A percentile compares a stretch with the other conserved stretches of the same genome.
phyloP scores from a whole-genome alignment of 148 eudicot genomes.

The Polygonum maritimum region DNA sequence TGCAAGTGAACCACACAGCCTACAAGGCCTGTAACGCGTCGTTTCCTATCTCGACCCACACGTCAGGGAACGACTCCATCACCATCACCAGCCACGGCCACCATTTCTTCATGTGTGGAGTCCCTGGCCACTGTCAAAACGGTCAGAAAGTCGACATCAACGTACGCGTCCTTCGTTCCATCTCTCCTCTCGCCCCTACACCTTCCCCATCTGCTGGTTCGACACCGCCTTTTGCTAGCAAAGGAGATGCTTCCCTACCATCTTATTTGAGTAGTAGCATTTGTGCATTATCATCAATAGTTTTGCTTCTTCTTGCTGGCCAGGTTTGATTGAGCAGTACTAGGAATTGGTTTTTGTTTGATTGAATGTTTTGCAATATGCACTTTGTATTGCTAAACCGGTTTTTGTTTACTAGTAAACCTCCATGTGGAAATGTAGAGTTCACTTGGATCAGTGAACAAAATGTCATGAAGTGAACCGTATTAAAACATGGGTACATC shows the following conservation, averaged over 20 bases:
- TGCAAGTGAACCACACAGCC: conserved; percentile 75
- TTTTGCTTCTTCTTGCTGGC: background rate
- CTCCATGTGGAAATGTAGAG: background rate
- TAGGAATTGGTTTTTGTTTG: too few relatives aligned
- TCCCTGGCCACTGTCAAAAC: conserved; percentile 71
- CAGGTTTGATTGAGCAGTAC: background rate
- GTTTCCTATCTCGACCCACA: conserved; percentile 63
- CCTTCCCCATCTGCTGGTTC: background rate
- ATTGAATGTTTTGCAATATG: too few relatives aligned
- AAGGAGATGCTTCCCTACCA: background rate
- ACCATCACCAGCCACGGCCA: conserved; percentile 52
- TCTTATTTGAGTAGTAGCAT: background rate
- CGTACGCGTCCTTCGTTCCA: conserved; percentile 18
- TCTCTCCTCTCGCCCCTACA: conserved; percentile 20
- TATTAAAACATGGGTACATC: too few relatives aligned
- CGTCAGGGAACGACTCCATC: conserved; percentile 74
- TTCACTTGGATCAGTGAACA: background rate
- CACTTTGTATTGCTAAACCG: too few relatives aligned
- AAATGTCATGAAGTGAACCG: background rate
- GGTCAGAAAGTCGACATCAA: conserved; percentile 79
- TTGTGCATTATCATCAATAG: background rate
- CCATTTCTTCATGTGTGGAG: conserved; percentile 73
- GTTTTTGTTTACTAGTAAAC: background rate
- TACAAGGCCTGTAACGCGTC: conserved; percentile 62
- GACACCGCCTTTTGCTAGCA: background rate